phyloP scores from a whole-genome alignment of 2,329 filamentous ascomycete species.

The Beauveria pseudobassiana region DNA sequence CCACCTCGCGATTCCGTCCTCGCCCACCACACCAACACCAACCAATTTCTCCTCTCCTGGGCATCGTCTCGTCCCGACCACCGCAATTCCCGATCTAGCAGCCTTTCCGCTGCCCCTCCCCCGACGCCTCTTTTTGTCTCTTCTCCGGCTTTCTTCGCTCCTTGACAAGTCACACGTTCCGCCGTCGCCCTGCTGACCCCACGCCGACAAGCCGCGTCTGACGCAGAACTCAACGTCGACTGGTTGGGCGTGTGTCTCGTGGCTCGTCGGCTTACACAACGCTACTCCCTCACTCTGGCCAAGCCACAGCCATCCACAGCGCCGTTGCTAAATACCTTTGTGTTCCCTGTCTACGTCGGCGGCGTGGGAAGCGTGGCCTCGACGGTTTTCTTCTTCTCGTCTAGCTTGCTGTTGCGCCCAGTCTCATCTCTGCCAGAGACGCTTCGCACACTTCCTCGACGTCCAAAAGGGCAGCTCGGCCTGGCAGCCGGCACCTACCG shows the following conservation, averaged over 20 bases:
- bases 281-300: neutral
- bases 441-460: neutral
- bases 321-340: neutral
- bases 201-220: conserved; percentile 10
- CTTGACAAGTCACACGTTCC: neutral
- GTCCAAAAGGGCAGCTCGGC: neutral
- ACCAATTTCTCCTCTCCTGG: neutral
- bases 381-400: neutral
- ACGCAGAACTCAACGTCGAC: neutral
- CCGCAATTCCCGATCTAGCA: neutral
- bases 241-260: neutral
- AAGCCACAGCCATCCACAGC: neutral
- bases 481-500: neutral
- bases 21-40: too few relatives aligned
- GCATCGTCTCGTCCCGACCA: neutral
- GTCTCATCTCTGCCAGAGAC: neutral
- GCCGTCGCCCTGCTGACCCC: conserved; percentile 2
- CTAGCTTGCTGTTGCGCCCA: neutral
- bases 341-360: neutral
- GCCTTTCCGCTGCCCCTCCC: neutral
- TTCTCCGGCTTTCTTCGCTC: neutral
- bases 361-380: neutral
- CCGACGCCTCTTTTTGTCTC: neutral
- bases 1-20: neutral
- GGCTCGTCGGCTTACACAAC: conserved; percentile 3